Conservation (phyloP, 2,329 filamentous ascomycete genomes). For the Calonectria naviculata region DNA sequence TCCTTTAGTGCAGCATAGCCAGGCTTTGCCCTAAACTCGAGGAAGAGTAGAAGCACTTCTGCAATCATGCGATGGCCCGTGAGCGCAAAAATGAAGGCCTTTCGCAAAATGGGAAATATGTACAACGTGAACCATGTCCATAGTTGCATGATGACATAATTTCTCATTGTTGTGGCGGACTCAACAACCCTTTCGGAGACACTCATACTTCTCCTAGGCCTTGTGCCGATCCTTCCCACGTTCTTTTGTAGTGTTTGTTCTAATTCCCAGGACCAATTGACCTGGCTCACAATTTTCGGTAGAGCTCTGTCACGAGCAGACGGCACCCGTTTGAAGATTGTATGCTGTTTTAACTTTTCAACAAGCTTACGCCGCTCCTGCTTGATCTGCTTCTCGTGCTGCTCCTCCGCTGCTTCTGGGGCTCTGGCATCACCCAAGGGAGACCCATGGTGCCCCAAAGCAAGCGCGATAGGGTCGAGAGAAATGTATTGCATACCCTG, state of each 20-base stretch:
- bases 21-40: conserved; percentile 87
- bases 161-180: conserved; percentile 87
- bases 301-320: conserved; percentile 88
- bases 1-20: conserved; percentile 91
- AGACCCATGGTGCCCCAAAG: conserved; percentile 78
- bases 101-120: conserved; percentile 80
- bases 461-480: conserved; percentile 86
- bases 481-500: conserved; percentile 97
- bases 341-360: conserved; percentile 90
- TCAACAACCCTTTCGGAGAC: conserved; percentile 95
- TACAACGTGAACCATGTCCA: conserved; percentile 80
- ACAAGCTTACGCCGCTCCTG: conserved; percentile 75
- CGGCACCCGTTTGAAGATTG: conserved; percentile 79
- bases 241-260: conserved; percentile 90
- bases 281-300: conserved; percentile 86
- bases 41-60: conserved; percentile 79
- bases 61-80: conserved; percentile 84
- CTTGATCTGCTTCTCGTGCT: conserved; percentile 67
- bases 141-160: conserved; percentile 75
- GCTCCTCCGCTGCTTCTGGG: conserved; percentile 79
- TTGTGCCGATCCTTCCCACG: conserved; percentile 82
- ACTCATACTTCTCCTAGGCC: conserved; percentile 86
- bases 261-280: conserved; percentile 96
- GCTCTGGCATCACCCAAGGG: conserved; percentile 47
- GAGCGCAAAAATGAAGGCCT: conserved; percentile 80